A percentile compares a stretch with the other conserved stretches of the same genome.
Evolutionary conservation across 257 asterid species (phyloP).

Genomic region (Cruciata laevipes): DNA sequence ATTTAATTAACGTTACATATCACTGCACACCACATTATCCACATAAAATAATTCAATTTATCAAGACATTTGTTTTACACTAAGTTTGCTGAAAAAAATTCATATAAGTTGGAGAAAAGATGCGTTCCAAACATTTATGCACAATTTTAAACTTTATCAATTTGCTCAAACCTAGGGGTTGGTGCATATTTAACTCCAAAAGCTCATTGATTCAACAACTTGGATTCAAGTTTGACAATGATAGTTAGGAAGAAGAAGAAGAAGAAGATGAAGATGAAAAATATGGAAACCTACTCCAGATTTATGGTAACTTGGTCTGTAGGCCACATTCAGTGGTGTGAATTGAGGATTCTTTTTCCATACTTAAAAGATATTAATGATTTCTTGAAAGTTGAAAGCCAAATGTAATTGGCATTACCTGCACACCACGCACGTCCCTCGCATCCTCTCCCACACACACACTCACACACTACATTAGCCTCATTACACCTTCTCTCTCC

Average conservation of each 20-base stretch:
- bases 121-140: too few relatives aligned
- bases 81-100: too few relatives aligned
- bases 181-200: neutral
- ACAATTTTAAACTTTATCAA: neutral
- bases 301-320: neutral
- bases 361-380: neutral
- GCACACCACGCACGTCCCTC: constrained; percentile 43
- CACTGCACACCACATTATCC: too few relatives aligned
- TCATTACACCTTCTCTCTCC: constrained; percentile 3
- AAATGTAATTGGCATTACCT: constrained; percentile 19
- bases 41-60: too few relatives aligned
- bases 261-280: neutral
- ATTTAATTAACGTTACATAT: too few relatives aligned
- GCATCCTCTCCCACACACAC: neutral
- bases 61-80: too few relatives aligned
- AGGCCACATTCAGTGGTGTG: neutral
- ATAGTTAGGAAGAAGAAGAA: neutral
- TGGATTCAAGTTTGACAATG: neutral
- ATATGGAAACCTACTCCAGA: neutral
- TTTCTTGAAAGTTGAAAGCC: neutral
- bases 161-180: neutral
- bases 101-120: too few relatives aligned
- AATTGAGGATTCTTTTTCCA: neutral
- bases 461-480: neutral
- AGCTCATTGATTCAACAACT: neutral